Conservation (phyloP, 108 stramenopile genomes). For the Conticribra weissflogii region DNA sequence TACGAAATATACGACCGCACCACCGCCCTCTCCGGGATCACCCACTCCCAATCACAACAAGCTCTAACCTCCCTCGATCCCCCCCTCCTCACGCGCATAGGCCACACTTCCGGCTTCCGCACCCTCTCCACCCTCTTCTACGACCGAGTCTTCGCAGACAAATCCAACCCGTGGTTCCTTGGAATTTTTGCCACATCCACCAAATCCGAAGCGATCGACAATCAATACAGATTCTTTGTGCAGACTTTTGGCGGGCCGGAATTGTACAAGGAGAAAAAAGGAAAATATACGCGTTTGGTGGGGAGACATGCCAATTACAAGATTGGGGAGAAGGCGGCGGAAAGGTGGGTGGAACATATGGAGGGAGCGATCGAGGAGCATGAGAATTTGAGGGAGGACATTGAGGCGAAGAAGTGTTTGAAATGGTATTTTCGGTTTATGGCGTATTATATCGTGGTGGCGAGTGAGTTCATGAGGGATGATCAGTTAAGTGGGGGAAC, state of each 20-base stretch:
- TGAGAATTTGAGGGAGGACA: constrained; percentile 37
- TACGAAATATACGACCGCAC: constrained; percentile 27
- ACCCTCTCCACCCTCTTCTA: constrained; percentile 66
- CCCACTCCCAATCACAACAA: constrained; percentile 32
- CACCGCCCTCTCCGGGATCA: constrained; percentile 28
- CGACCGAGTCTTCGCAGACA: constrained; percentile 71
- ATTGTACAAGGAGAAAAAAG: constrained; percentile 76
- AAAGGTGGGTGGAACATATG: constrained; percentile 80
- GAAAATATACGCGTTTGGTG: constrained; percentile 74
- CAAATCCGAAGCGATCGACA: constrained; percentile 78
- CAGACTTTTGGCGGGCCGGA: constrained; percentile 82
- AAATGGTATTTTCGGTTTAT: constrained; percentile 62
- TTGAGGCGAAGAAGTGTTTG: constrained; percentile 38
- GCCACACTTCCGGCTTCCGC: constrained; percentile 53
- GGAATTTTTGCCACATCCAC: constrained; percentile 80
- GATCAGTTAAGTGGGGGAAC: constrained; percentile 82
- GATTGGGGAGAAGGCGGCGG: constrained; percentile 64
- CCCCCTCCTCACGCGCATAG: constrained; percentile 64
- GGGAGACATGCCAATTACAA: constrained; percentile 80
- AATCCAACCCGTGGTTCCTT: constrained; percentile 62
- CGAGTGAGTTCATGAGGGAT: constrained; percentile 74
- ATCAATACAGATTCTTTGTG: constrained; percentile 80
- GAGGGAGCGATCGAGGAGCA: constrained; percentile 65
- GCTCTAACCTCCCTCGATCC: constrained; percentile 41
- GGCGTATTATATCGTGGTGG: constrained; percentile 82